Evolutionary conservation across 495 filamentous ascomycete genomes (phyloP), one percentile per base, ranked within the genome.

Genomic region (Lindgomyces ingoldianus): DNA sequence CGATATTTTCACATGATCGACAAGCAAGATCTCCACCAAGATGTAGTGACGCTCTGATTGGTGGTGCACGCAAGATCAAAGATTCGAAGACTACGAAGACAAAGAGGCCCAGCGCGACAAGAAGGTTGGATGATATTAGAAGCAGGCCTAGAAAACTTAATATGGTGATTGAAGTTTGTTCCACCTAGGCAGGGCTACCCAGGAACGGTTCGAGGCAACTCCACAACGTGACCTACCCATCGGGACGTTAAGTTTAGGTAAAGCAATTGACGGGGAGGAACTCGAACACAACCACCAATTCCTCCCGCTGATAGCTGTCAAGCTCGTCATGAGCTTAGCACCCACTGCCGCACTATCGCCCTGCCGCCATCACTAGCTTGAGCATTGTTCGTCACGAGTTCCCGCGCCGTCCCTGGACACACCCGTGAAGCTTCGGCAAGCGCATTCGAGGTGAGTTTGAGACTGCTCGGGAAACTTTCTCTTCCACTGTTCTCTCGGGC

Each of bases 1-100:
- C 8, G 44, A 19, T 6, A 6, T 39, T 39, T 47, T 47, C 14
- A 22, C 12, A 47, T 47, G 44, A 49, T 49, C 2, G 4, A 4
- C 6, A 10, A 29, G 25, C 22, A 25, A 52, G 52, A 55, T 55
- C 52, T 42, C 4, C 52, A 18, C 52, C 44, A 55, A 30, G 52
- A 33, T n/a, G 16, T 39, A n/a, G 6, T 18, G 19, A 29, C 18
- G 29, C 52, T 55, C n/a, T 55, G 25, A 55, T 55, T 55, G 52
- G 52, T 30, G 52, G 52, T 16, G 52, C 22, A 42, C n/a, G n/a
- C n/a, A n/a, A n/a, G 18, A 55, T 27, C 52, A 36, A 33, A 12
- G 26, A 10, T 4, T 39, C 14, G 33, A 39, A 6, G 33, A 6
- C 33, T 6, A 39, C 6, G 33, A 6, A 6, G 33, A 14, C 6